phyloP scores from a whole-genome alignment of 2,329 filamentous ascomycete species.

The Ceratocystis cacaofunesta region DNA sequence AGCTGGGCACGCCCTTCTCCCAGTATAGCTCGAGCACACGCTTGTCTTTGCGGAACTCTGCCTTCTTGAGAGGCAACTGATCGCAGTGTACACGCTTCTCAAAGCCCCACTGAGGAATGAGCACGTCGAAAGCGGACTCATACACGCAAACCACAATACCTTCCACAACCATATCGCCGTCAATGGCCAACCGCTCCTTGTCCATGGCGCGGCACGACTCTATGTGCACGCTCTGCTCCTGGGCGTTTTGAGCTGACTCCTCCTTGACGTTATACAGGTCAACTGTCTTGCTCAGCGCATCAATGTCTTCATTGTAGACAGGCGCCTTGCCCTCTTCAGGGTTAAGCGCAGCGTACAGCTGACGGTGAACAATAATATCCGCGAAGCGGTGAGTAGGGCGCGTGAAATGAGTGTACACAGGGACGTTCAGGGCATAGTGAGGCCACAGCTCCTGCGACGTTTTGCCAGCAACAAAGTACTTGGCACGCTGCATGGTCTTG shows the following conservation, averaged over 20 bases:
- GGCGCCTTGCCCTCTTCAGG: slow-evolving; percentile 41
- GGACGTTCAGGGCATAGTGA: slow-evolving; percentile 85
- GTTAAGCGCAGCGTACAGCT: slow-evolving; percentile 75
- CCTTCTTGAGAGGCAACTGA: slow-evolving; percentile 93
- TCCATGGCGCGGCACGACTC: slow-evolving; percentile 95
- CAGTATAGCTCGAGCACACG: slow-evolving; percentile 92
- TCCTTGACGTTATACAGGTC: slow-evolving; percentile 99
- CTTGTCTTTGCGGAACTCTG: slow-evolving; percentile 96
- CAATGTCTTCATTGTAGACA: slow-evolving; percentile 70
- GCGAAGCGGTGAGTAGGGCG: slow-evolving; percentile 89
- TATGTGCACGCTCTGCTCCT: slow-evolving; percentile 97
- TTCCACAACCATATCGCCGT: slow-evolving; percentile 85
- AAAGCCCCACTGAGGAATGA: slow-evolving; percentile 96
- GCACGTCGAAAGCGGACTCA: slow-evolving; percentile 93
- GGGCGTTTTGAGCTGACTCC: slow-evolving; percentile 89
- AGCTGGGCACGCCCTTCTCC: slow-evolving; percentile 98
- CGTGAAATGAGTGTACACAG: slow-evolving; percentile 94
- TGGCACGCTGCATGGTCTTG: slow-evolving; percentile 92
- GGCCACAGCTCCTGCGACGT: slow-evolving; percentile 61
- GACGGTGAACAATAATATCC: slow-evolving; percentile 88
- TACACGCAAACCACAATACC: slow-evolving; percentile 95
- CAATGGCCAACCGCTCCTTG: slow-evolving; percentile 69
- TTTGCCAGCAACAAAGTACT: slow-evolving; percentile 81
- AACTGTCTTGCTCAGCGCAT: slow-evolving; percentile 76
- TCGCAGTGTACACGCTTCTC: slow-evolving; percentile 99